Percentiles rank a stretch among this genome's conserved stretches.
These are phyloP conservation scores for Euphorbia corollata DNA, from an alignment of 441 rosid genomes.

Conservation along the genomic window DNA sequence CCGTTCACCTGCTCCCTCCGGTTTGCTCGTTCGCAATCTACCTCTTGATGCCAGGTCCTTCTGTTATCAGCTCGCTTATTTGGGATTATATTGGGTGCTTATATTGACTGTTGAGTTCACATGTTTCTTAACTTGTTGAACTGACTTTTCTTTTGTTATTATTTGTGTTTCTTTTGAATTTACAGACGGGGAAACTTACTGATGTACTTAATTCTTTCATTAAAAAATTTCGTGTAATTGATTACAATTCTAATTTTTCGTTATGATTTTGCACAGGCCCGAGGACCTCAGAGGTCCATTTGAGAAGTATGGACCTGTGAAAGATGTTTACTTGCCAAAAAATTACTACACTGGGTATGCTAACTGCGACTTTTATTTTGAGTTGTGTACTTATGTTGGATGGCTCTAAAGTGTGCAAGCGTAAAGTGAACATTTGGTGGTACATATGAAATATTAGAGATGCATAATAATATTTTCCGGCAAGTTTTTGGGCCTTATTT, in stretches of 20 bases:
- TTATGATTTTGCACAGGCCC: constrained; percentile 40
- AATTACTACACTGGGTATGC: constrained; percentile 75
- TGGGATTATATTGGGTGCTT: background rate
- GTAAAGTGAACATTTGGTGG: background rate
- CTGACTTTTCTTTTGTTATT: background rate
- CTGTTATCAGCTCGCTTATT: background rate
- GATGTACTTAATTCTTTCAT: too few relatives aligned
- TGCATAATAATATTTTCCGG: background rate
- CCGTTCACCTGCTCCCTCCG: constrained; percentile 76
- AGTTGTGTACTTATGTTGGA: background rate
- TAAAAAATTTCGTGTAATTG: too few relatives aligned
- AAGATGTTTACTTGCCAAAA: constrained; percentile 76
- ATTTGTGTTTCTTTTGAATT: too few relatives aligned
- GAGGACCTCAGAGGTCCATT: constrained; percentile 79
- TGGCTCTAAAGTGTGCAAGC: background rate
- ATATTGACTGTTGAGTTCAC: background rate
- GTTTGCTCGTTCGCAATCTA: constrained; percentile 85
- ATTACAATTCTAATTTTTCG: too few relatives aligned
- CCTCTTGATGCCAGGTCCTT: constrained; percentile 77
- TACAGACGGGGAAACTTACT: too few relatives aligned
- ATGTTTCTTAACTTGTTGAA: background rate
- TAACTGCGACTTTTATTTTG: too few relatives aligned
- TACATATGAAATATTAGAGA: background rate
- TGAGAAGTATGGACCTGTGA: constrained; percentile 77
- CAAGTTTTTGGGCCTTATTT: background rate